Conservation (phyloP, 176 grass and related monocot species). For the Oryza glumipatula region DNA sequence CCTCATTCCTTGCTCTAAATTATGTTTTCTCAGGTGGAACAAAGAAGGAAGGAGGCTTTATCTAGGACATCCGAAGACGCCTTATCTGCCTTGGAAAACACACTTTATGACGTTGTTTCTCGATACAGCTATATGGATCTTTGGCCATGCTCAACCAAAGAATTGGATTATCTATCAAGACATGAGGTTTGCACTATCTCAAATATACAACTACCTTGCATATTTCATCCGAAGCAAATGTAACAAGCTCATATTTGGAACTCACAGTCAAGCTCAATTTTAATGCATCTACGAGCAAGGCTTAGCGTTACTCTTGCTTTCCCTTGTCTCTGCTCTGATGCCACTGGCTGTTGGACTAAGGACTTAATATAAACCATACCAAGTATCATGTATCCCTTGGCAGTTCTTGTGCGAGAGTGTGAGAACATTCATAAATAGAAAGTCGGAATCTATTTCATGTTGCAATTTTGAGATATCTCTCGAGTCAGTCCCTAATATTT, state of each 20-base stretch:
- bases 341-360: conserved; percentile 25
- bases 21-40: conserved; percentile 75
- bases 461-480: conserved; percentile 27
- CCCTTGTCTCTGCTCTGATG: neutral
- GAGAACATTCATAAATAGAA: neutral
- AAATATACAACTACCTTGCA: conserved; percentile 30
- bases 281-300: neutral
- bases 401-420: conserved; percentile 4
- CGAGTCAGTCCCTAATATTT: neutral
- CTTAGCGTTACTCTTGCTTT: conserved; percentile 14
- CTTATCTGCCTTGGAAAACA: conserved; percentile 66
- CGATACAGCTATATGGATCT: conserved; percentile 91
- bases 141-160: conserved; percentile 94
- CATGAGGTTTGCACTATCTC: conserved; percentile 66
- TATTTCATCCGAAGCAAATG: neutral
- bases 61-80: conserved; percentile 69
- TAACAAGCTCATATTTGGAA: neutral
- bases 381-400: neutral
- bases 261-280: neutral
- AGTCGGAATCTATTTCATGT: neutral
- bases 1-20: neutral
- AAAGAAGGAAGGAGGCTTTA: conserved; percentile 91
- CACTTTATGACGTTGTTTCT: conserved; percentile 75
- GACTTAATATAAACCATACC: conserved; percentile 18
- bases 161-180: conserved; percentile 91